Evolutionary conservation across 441 rosid species (phyloP), one percentile per base, ranked within the genome.

Genomic region (Melastoma candidum): DNA sequence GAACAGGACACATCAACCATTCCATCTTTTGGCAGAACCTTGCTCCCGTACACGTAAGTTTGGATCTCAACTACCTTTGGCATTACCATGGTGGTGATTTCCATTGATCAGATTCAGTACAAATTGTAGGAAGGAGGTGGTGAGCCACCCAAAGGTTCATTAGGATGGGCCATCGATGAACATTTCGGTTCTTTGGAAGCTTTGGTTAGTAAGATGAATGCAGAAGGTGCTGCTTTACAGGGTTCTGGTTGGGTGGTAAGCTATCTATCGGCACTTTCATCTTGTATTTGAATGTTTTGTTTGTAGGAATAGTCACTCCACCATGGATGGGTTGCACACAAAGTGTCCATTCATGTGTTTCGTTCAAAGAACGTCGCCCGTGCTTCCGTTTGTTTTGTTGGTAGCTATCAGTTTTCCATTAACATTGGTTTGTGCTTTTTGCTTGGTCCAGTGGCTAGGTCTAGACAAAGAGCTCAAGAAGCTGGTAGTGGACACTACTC

Each of bases 211-310:
- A 93, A 80, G 70, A 89, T 89, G 77, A 89, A 36, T 55, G 68
- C 88, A 26, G 93, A 93, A 68, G 98, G 98, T 73, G 96, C 95
- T 69, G 93, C 96, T 65, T 26, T 93, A 6, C 98, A 93, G 75
- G 98, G 98, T 53, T 93, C 97, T n/a, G 97, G 97, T 63, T 93
- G 97, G 99, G 96, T 89, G 96, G 96, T 88, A 63, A 63, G 95
- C 41, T 32, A 32, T 32, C 8, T 32, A 32, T 8, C 8, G 41
- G 41, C 41, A 32, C 41, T 32, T 32, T 32, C 41, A 32, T 32
- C 41, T 32, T 32, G 41, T 6, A 8, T 17, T 6, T 32, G 41
- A 32, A 32, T 6, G 7, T 32, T 32, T 32, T 6, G 41, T 32
- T 32, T 8, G 7, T 32, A 32, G 41, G 41, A 32, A 32, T 32